These are phyloP conservation scores for Monilinia fructigena DNA, from an alignment of 2,329 filamentous ascomycete genomes.

Conservation along the genomic window DNA sequence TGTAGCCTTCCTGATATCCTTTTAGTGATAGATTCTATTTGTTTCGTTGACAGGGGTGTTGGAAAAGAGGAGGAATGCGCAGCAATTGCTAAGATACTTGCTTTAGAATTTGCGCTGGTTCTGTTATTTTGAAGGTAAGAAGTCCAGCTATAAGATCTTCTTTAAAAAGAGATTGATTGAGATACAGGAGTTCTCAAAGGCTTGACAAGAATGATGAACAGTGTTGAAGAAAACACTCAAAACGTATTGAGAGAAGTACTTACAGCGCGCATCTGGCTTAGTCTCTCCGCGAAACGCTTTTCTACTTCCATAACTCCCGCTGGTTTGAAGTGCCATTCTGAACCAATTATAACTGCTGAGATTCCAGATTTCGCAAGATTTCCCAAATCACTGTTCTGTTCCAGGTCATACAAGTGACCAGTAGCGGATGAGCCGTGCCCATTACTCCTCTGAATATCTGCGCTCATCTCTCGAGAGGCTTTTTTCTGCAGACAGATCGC, in stretches of 20 bases:
- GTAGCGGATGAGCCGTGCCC: constrained; percentile 1
- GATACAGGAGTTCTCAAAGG: neutral
- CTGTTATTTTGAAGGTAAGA: neutral
- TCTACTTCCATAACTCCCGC: constrained; percentile 29
- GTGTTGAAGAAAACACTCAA: neutral
- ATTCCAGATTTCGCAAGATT: neutral
- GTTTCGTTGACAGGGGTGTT: neutral
- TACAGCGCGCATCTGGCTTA: constrained; percentile 9
- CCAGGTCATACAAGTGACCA: neutral
- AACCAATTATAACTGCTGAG: constrained; percentile 24
- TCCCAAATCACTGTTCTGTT: neutral
- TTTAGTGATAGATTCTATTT: neutral
- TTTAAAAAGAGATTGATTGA: neutral
- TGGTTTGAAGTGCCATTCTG: constrained; percentile 33
- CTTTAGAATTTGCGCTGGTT: neutral
- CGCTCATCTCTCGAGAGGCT: neutral
- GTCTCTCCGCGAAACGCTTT: constrained; percentile 26
- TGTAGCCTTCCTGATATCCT: constrained; percentile 17
- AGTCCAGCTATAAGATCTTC: no score
- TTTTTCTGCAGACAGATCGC: neutral
- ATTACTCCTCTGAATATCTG: neutral
- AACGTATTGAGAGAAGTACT: neutral
- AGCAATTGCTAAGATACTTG: no score
- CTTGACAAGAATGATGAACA: neutral
- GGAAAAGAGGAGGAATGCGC: no score